These are phyloP conservation scores for Xeromyces bisporus DNA, from an alignment of 495 filamentous ascomycete species.

Conservation along the genomic window DNA sequence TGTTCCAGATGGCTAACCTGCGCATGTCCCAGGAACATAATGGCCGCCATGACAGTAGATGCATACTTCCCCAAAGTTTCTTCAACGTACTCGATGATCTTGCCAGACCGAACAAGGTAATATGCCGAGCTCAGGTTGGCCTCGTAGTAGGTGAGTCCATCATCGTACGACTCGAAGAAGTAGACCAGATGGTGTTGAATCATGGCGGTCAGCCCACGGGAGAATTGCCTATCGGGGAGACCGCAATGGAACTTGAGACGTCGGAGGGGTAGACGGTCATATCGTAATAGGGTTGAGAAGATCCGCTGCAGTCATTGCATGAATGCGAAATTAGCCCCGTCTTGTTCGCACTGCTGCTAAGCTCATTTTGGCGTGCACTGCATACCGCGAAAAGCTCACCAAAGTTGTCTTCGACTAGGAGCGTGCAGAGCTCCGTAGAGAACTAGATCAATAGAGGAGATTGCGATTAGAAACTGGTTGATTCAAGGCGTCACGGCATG, in stretches of 20 bases:
- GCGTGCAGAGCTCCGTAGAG: slow-evolving; percentile 64
- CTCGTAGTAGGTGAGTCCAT: slow-evolving; percentile 57
- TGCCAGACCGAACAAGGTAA: slow-evolving; percentile 59
- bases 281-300: slow-evolving; percentile 56
- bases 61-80: slow-evolving; percentile 52
- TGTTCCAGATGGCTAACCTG: slow-evolving; percentile 48
- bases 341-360: too few relatives aligned
- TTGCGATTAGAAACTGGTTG: slow-evolving; percentile 7
- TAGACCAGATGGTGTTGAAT: slow-evolving; percentile 76
- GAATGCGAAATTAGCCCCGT: slow-evolving; percentile 1
- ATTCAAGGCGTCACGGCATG: too few relatives aligned
- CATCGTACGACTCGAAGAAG: slow-evolving; percentile 47
- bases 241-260: slow-evolving; percentile 48
- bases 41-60: slow-evolving; percentile 50
- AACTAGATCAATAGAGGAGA: slow-evolving; percentile 34
- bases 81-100: slow-evolving; percentile 61
- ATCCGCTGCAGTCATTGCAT: slow-evolving; percentile 38
- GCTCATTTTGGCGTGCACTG: slow-evolving; percentile 5
- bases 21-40: slow-evolving; percentile 63
- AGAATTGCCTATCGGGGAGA: slow-evolving; percentile 50
- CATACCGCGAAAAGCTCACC: slow-evolving; percentile 83
- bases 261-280: slow-evolving; percentile 59
- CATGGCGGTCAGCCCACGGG: slow-evolving; percentile 64
- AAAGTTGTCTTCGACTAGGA: slow-evolving; percentile 76
- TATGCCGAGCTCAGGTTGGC: slow-evolving; percentile 61